A percentile compares a stretch with the other conserved stretches of the same genome.
Evolutionary conservation across 352 stramenopile species (phyloP).

Genomic region (Globisporangium radiosum): DNA sequence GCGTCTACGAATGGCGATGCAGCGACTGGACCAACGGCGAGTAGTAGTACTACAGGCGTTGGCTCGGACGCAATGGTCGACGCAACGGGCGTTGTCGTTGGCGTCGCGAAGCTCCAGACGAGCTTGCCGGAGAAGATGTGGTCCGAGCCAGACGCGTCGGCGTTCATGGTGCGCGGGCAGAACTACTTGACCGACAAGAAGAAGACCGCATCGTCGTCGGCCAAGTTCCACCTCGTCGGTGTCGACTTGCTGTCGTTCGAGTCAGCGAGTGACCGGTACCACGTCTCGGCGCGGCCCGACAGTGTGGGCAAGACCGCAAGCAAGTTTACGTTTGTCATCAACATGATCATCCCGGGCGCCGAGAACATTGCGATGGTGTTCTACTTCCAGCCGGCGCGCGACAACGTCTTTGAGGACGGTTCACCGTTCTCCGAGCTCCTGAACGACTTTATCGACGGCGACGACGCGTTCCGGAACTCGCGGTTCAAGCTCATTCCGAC

Average conservation of each 20-base stretch:
- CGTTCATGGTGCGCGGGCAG: slow-evolving; percentile 78
- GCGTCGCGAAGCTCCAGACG: slow-evolving; percentile 62
- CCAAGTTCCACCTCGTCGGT: slow-evolving; percentile 76
- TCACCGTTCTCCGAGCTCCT: slow-evolving; percentile 85
- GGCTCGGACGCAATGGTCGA: slow-evolving; percentile 40
- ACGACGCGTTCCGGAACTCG: slow-evolving; percentile 93
- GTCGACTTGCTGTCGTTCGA: slow-evolving; percentile 83
- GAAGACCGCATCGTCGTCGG: slow-evolving; percentile 65
- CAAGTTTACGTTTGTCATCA: slow-evolving; percentile 88
- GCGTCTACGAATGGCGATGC: no score
- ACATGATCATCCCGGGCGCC: slow-evolving; percentile 82
- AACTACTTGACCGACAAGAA: slow-evolving; percentile 89
- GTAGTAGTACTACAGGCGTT: not conserved
- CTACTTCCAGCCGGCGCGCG: slow-evolving; percentile 76
- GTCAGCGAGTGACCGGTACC: slow-evolving; percentile 57
- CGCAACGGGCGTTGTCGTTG: slow-evolving; percentile 48
- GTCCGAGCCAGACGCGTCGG: slow-evolving; percentile 70
- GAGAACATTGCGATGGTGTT: slow-evolving; percentile 82
- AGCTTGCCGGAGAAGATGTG: slow-evolving; percentile 79
- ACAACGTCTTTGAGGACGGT: slow-evolving; percentile 84
- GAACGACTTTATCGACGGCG: slow-evolving; percentile 91
- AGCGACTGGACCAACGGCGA: not conserved
- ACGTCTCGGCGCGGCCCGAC: slow-evolving; percentile 62
- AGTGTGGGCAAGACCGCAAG: slow-evolving; percentile 61
- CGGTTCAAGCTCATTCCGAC: slow-evolving; percentile 98